Conservation (phyloP, 108 stramenopile species). For the Cyclostephanos tholiformis region DNA sequence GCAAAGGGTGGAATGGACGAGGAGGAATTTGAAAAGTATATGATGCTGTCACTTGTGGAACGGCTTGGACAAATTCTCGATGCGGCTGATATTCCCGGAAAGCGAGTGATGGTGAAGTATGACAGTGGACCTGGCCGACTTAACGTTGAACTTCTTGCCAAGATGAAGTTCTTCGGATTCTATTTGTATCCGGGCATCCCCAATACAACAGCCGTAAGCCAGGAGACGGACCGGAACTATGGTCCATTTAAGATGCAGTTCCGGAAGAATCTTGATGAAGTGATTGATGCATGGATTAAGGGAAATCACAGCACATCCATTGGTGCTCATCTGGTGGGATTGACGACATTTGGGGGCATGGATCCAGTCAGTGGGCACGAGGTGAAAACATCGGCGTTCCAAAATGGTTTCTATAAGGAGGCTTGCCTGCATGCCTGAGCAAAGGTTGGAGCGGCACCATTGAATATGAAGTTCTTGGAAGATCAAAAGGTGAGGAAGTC, state of each 20-base stretch:
- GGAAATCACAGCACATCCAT: not conserved
- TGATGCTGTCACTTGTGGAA: not conserved
- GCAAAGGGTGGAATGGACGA: conserved; percentile 28
- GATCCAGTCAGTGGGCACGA: not conserved
- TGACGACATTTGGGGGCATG: conserved; percentile 7
- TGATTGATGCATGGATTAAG: too few species aligned
- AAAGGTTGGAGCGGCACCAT: too few species aligned
- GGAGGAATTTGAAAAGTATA: too few species aligned
- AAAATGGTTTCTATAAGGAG: not conserved
- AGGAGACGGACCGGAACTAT: conserved; percentile 28
- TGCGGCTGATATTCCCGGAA: conserved; percentile 13
- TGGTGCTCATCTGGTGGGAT: conserved; percentile 2
- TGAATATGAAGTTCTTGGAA: too few species aligned
- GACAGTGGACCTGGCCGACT: conserved; percentile 31
- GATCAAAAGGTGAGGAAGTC: too few species aligned
- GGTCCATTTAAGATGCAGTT: conserved; percentile 27
- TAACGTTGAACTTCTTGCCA: conserved; percentile 11
- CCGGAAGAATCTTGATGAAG: conserved; percentile 2
- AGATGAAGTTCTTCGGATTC: conserved; percentile 9
- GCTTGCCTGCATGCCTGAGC: too few species aligned
- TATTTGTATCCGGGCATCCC: conserved; percentile 18
- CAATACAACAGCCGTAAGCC: conserved; percentile 22
- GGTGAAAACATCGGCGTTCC: too few species aligned
- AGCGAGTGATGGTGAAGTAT: conserved; percentile 1
- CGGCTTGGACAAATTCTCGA: not conserved